Conservation (phyloP, 495 filamentous ascomycete species). For the Hapsidospora chrysogenum region DNA sequence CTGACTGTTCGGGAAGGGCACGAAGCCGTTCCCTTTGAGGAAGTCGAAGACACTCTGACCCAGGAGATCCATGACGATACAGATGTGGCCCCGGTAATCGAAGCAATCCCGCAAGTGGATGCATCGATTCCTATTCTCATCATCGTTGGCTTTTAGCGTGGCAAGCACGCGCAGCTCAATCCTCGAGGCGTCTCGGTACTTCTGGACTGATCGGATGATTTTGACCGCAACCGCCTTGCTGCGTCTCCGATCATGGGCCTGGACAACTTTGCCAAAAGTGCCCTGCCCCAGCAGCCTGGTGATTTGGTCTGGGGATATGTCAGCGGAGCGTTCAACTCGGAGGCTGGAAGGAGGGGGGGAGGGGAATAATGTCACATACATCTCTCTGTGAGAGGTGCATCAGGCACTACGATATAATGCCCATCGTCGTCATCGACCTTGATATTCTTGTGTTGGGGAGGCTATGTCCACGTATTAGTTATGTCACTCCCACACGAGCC, state of each 20-base stretch:
- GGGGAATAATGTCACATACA: constrained; percentile 45
- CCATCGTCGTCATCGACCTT: constrained; percentile 86
- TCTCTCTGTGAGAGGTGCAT: constrained; percentile 68
- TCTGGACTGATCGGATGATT: constrained; percentile 94
- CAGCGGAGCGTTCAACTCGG: constrained; percentile 11
- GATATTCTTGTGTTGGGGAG: constrained; percentile 32
- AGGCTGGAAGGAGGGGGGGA: too few species aligned
- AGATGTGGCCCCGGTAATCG: constrained; percentile 94
- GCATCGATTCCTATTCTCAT: constrained; percentile 84
- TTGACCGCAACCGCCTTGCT: constrained; percentile 81
- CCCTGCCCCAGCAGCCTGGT: constrained; percentile 81
- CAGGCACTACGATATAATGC: constrained; percentile 80
- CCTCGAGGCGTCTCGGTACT: constrained; percentile 91
- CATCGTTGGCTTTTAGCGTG: constrained; percentile 79
- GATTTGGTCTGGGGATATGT: constrained; percentile 54
- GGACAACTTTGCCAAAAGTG: constrained; percentile 95
- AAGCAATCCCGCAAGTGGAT: constrained; percentile 96
- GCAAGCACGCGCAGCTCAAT: constrained; percentile 89
- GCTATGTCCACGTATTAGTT: constrained; percentile 12
- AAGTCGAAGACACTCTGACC: constrained; percentile 98
- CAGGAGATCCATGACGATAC: constrained; percentile 92
- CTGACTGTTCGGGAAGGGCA: constrained; percentile 97
- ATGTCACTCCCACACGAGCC: neutral
- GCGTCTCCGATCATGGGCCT: constrained; percentile 63
- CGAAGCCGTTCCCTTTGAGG: constrained; percentile 82